Conservation (phyloP, 140 eudicot genomes). For the Anethum foeniculum region DNA sequence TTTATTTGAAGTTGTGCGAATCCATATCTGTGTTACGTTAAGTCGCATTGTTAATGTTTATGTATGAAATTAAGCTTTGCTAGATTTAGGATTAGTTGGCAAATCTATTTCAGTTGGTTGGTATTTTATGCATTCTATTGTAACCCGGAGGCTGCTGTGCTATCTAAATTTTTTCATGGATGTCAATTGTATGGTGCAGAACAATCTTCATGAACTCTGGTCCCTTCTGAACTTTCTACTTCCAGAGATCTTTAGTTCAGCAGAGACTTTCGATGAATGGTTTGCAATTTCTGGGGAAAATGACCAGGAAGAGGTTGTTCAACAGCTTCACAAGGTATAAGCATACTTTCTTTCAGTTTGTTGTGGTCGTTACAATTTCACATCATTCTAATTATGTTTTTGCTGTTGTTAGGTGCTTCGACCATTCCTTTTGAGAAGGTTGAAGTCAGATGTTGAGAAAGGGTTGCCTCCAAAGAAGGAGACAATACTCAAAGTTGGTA, state of each 20-base stretch:
- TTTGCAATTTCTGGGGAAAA: conserved; percentile 95
- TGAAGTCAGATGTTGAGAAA: conserved; percentile 99
- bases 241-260: conserved; percentile 97
- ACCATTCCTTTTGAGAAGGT: conserved; percentile 85
- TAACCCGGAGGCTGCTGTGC: background rate
- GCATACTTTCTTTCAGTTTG: background rate
- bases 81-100: background rate
- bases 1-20: background rate
- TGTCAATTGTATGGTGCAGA: conserved; percentile 39
- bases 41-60: background rate
- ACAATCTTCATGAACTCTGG: conserved; percentile 99
- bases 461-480: conserved; percentile 99
- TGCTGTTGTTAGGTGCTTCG: conserved; percentile 57
- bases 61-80: background rate
- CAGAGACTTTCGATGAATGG: conserved; percentile 98
- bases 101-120: background rate
- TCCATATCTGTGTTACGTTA: background rate
- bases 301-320: conserved; percentile 98
- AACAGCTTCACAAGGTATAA: conserved; percentile 96
- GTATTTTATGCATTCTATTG: background rate
- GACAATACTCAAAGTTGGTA: conserved; percentile 95
- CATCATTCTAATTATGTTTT: background rate
- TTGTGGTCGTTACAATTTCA: background rate
- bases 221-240: conserved; percentile 91
- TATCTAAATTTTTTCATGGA: background rate